These are phyloP conservation scores for Colletotrichum musae DNA, from an alignment of 2,329 filamentous ascomycete genomes.

Conservation along the genomic window DNA sequence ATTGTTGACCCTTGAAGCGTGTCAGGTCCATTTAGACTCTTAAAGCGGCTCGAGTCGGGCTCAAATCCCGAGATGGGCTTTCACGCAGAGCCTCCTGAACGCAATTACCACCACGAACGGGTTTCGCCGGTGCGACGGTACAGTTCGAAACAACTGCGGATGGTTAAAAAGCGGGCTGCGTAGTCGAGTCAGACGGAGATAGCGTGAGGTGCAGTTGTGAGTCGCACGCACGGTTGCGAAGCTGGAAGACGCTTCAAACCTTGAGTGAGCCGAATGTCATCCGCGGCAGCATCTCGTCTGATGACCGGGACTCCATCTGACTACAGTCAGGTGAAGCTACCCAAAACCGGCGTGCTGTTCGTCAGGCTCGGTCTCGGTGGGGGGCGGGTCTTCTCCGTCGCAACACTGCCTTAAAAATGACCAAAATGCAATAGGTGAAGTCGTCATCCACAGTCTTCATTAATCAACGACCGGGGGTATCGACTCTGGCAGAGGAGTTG, in stretches of 20 bases:
- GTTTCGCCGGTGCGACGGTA: too few species aligned
- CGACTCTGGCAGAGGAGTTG: not conserved
- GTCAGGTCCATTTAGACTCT: too few species aligned
- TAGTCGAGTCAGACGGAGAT: too few species aligned
- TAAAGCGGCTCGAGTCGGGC: too few species aligned
- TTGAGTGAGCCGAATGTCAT: not conserved
- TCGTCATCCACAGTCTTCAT: conserved; percentile 3
- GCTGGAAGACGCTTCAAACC: not conserved
- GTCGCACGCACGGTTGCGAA: not conserved
- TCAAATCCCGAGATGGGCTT: too few species aligned
- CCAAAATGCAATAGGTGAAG: not conserved
- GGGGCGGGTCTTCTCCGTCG: not conserved
- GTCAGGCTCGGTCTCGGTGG: not conserved
- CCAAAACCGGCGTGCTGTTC: not conserved
- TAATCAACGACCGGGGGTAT: not conserved
- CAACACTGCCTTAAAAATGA: not conserved
- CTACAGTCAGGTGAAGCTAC: not conserved
- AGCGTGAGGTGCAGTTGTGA: not conserved
- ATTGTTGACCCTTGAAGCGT: too few species aligned
- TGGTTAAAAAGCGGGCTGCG: too few species aligned
- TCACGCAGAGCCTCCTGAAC: too few species aligned
- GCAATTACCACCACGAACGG: too few species aligned
- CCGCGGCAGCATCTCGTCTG: conserved; percentile 7
- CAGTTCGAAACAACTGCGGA: too few species aligned
- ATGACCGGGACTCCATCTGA: not conserved